Conservation (phyloP, 176 grass and related monocot species). For the Puya raimondii region DNA sequence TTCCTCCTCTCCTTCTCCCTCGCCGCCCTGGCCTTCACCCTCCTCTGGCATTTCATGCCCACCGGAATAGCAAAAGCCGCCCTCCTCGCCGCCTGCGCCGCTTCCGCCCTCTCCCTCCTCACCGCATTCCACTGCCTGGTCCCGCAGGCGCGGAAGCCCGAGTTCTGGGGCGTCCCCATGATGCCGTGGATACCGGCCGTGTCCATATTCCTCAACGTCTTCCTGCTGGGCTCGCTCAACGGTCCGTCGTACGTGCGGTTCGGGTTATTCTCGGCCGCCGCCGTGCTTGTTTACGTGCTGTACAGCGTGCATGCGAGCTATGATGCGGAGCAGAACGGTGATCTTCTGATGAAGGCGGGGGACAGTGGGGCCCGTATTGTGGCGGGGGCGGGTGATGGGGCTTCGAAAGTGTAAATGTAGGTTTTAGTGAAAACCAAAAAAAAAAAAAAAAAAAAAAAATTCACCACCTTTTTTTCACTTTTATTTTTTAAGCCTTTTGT, state of each 20-base stretch:
- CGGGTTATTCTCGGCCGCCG: slow-evolving; percentile 44
- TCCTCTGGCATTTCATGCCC: slow-evolving; percentile 48
- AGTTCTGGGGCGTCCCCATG: slow-evolving; percentile 82
- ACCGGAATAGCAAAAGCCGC: slow-evolving; percentile 4
- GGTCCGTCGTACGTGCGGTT: slow-evolving; percentile 66
- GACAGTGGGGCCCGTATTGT: slow-evolving; percentile 2
- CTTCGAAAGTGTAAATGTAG: slow-evolving; percentile 22
- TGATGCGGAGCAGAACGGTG: slow-evolving; percentile 64
- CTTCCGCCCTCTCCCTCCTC: slow-evolving; percentile 27
- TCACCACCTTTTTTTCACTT: not conserved
- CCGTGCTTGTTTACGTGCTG: slow-evolving; percentile 56
- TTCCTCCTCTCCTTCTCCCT: slow-evolving; percentile 59
- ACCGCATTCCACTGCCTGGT: slow-evolving; percentile 53
- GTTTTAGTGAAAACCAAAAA: not conserved
- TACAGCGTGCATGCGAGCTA: slow-evolving; percentile 83
- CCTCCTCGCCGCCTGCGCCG: slow-evolving; percentile 39
- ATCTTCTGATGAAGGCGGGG: slow-evolving; percentile 4
- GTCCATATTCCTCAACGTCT: slow-evolving; percentile 84
- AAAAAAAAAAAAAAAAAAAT: not conserved
- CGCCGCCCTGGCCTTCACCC: slow-evolving; percentile 49
- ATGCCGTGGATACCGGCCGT: slow-evolving; percentile 91
- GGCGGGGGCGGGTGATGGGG: slow-evolving; percentile 40
- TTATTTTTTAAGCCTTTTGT: not conserved
- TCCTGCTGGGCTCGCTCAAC: slow-evolving; percentile 68
- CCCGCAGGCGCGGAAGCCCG: slow-evolving; percentile 44